phyloP scores from a whole-genome alignment of 352 stramenopile genomes.

The Stephanocyclus meneghinianus region DNA sequence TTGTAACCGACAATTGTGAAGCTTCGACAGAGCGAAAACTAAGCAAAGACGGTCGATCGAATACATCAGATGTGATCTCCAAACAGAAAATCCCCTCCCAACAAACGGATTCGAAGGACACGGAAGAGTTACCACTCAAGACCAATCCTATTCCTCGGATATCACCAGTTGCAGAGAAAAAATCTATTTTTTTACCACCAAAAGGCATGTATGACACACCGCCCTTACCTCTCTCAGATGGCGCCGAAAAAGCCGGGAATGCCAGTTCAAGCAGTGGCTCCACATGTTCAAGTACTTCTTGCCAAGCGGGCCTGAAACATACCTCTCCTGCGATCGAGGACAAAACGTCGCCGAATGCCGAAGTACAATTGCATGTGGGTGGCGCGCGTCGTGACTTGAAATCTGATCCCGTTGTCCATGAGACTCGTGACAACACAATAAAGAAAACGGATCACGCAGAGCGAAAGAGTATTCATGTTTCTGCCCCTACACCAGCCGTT shows the following conservation, averaged over 20 bases:
- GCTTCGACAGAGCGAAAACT: too few relatives aligned
- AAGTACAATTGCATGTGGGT: background rate
- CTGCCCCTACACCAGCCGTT: background rate
- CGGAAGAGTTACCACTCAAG: too few relatives aligned
- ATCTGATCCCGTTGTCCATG: background rate
- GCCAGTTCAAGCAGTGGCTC: conserved; percentile 27
- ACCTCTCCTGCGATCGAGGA: background rate
- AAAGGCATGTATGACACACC: background rate
- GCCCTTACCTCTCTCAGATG: background rate
- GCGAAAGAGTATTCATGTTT: background rate
- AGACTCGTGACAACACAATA: background rate
- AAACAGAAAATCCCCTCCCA: too few relatives aligned
- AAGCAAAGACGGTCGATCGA: too few relatives aligned
- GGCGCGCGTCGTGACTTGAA: background rate
- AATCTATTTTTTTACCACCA: too few relatives aligned
- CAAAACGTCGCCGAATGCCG: background rate
- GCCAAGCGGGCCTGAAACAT: background rate
- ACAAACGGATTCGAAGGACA: too few relatives aligned
- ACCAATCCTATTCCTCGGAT: too few relatives aligned
- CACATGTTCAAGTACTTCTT: conserved; percentile 33
- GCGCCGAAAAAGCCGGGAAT: background rate
- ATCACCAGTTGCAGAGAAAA: too few relatives aligned
- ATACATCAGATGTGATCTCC: too few relatives aligned
- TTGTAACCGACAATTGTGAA: too few relatives aligned
- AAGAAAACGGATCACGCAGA: background rate